Base-by-base conservation (phyloP, 805 yeast species). In the Metschnikowia noctiluminum region DNA sequence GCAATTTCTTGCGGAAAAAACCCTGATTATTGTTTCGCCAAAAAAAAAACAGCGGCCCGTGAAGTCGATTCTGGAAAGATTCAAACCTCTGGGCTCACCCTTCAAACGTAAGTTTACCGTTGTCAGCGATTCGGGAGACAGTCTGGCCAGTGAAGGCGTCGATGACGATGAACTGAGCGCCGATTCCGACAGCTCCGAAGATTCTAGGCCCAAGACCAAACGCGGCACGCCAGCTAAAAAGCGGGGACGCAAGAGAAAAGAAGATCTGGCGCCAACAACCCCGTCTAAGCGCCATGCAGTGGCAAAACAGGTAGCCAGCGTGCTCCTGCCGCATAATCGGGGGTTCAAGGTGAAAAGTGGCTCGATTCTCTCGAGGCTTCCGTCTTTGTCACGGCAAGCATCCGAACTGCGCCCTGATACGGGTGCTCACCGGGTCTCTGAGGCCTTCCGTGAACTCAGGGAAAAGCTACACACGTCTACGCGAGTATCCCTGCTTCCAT, bases 401-500 rank as follows among this genome's bases (percentile, higher is more conserved):
- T 40, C 48, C 9, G 44, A 32, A 30, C 32, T 1, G 30, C 38
- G 40, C 13, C 11, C 40, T 11, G 37, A 31, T 12, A 9, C 6
- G 3, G 32, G 32, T 30, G 10, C 21, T 4, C 21, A 21, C 21
- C 21, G 21, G 21, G 28, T 71, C 0, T 62, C 63, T 58, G 63
- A 57, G 34, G 66, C 72, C 3, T 72, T 73, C 54, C 66, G 64
- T 38, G 70, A 73, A 39, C 56, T 72, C 32, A 70, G 68, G 49
- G 73, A 71, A 4, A 62, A 73, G 61, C 58, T 79, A 55, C 69
- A 77, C 62, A 58, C 80, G 38, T 66, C 80, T 45, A 62, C 75
- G 48, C 74, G 71, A 56, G 62, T 77, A 42, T 72, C 69, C 46
- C 64, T 82, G 1, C 70, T 92, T 35, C 97, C 97, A 0, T 90